Evolutionary conservation across 2,329 filamentous ascomycete genomes (phyloP).

Genomic region (Rutstroemia sp.): DNA sequence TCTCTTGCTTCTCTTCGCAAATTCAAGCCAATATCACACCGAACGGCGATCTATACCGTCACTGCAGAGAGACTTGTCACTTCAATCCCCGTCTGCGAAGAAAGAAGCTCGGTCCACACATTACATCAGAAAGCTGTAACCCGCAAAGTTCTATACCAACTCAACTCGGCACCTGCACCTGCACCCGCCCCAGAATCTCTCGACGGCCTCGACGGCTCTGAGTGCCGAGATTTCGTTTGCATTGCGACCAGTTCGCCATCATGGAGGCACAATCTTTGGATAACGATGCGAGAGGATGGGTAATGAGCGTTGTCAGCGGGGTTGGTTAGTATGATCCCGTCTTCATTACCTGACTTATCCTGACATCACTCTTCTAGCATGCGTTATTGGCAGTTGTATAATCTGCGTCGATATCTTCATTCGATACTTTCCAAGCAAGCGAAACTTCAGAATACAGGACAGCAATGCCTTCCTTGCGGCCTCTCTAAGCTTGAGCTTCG

Average conservation of each 20-base stretch:
- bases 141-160: no score
- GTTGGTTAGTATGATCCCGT: constrained; percentile 41
- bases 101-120: no score
- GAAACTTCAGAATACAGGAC: constrained; percentile 78
- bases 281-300: constrained; percentile 89
- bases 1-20: no score
- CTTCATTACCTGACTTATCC: background rate
- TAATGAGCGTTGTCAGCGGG: constrained; percentile 81
- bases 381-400: constrained; percentile 69
- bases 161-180: no score
- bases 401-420: constrained; percentile 81
- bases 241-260: background rate
- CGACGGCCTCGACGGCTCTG: no score
- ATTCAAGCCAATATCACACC: no score
- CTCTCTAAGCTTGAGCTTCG: constrained; percentile 87
- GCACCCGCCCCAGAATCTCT: no score
- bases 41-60: no score
- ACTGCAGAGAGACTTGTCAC: no score
- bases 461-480: constrained; percentile 82
- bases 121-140: no score
- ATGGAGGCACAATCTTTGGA: constrained; percentile 35
- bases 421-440: constrained; percentile 63
- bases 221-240: no score
- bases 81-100: no score
- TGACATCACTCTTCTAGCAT: constrained; percentile 36